Evolutionary conservation across 352 stramenopile genomes (phyloP).

Genomic region (Globisporangium polare): DNA sequence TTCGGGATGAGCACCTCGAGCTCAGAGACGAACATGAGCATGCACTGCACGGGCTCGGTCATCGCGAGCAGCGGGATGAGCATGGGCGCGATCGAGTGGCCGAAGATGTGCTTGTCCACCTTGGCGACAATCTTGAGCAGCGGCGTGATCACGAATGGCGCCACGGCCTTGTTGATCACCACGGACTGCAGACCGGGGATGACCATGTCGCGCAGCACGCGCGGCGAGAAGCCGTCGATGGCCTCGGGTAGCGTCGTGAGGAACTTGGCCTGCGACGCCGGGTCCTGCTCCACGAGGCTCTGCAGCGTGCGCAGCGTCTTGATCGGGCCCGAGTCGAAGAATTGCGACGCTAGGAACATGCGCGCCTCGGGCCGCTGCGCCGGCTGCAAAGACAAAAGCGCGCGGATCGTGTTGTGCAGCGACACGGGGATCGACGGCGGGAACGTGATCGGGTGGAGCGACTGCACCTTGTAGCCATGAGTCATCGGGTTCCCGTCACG

Average conservation of each 20-base stretch:
- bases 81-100: slow-evolving; percentile 73
- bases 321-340: slow-evolving; percentile 84
- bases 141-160: slow-evolving; percentile 85
- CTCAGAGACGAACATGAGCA: slow-evolving; percentile 89
- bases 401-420: slow-evolving; percentile 83
- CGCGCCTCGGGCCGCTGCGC: slow-evolving; percentile 62
- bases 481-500: slow-evolving; percentile 88
- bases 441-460: slow-evolving; percentile 85
- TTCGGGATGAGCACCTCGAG: slow-evolving; percentile 80
- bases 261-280: slow-evolving; percentile 77
- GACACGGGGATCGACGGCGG: slow-evolving; percentile 66
- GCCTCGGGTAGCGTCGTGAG: slow-evolving; percentile 63
- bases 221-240: slow-evolving; percentile 75
- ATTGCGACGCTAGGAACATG: slow-evolving; percentile 74
- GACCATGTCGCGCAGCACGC: slow-evolving; percentile 82
- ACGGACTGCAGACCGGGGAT: slow-evolving; percentile 71
- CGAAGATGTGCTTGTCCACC: slow-evolving; percentile 82
- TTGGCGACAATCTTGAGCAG: slow-evolving; percentile 86
- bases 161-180: slow-evolving; percentile 85
- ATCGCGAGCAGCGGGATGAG: slow-evolving; percentile 79
- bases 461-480: slow-evolving; percentile 86
- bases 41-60: slow-evolving; percentile 84
- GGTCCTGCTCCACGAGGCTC: slow-evolving; percentile 81
- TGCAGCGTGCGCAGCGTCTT: slow-evolving; percentile 81
- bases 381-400: slow-evolving; percentile 62